Percentiles rank a stretch among this genome's conserved stretches.
phyloP scores from a whole-genome alignment of 768 basidiomycete genomes.

The Mycena crocata region DNA sequence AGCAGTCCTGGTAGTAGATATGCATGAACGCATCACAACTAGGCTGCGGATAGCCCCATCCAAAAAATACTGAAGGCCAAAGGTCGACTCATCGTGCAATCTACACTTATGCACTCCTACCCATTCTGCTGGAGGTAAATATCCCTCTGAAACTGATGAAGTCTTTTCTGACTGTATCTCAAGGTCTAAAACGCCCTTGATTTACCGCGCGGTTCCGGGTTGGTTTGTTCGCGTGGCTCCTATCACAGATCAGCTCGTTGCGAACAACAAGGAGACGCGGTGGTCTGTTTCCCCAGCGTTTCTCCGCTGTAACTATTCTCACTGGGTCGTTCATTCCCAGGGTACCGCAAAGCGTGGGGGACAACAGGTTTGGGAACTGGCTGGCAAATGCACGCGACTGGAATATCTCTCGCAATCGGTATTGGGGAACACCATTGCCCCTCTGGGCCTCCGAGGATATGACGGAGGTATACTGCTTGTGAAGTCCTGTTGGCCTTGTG shows the following conservation, averaged over 20 bases:
- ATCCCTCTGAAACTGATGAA: constrained; percentile 4
- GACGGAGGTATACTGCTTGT: constrained; percentile 72
- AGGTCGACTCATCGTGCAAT: constrained; percentile 89
- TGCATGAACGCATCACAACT: no score
- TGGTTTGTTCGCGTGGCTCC: constrained; percentile 96
- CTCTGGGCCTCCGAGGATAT: constrained; percentile 95
- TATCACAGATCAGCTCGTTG: constrained; percentile 86
- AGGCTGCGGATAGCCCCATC: constrained; percentile 95
- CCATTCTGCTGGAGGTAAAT: constrained; percentile 96
- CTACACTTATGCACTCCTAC: constrained; percentile 89
- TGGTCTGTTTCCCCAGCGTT: constrained; percentile 65
- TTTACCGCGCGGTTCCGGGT: constrained; percentile 94
- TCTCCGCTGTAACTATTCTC: neutral
- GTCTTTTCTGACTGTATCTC: neutral
- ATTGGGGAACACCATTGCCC: constrained; percentile 98
- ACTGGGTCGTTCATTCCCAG: constrained; percentile 49
- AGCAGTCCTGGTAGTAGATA: no score
- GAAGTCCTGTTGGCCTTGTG: neutral
- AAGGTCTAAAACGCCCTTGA: constrained; percentile 94
- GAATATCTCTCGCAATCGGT: constrained; percentile 98
- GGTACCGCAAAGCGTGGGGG: constrained; percentile 93
- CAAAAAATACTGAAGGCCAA: constrained; percentile 90
- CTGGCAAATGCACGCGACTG: constrained; percentile 98
- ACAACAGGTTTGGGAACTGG: constrained; percentile 97
- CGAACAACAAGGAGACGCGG: constrained; percentile 89